Conservation (phyloP, 2,329 filamentous ascomycete species). For the Cladosporium sp. region DNA sequence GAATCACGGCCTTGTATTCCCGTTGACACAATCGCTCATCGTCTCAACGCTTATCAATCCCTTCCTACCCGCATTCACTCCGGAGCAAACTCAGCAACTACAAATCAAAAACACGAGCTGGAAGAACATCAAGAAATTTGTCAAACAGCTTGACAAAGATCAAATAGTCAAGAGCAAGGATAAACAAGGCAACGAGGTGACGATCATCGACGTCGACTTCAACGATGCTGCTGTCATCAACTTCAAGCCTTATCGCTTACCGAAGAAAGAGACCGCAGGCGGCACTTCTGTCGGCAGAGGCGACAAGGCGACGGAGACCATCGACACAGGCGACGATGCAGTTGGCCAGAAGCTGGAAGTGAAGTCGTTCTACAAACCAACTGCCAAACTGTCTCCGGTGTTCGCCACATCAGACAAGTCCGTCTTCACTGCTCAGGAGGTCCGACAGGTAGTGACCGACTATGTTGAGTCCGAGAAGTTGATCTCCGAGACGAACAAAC, state of each 20-base stretch:
- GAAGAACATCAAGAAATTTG: constrained; percentile 67
- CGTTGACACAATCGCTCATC: constrained; percentile 59
- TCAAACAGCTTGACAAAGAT: constrained; percentile 63
- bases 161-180: constrained; percentile 62
- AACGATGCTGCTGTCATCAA: constrained; percentile 48
- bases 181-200: constrained; percentile 58
- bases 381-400: constrained; percentile 53
- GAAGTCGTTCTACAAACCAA: constrained; percentile 53
- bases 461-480: constrained; percentile 58
- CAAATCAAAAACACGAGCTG: constrained; percentile 68
- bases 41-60: constrained; percentile 64
- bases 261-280: constrained; percentile 50
- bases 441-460: constrained; percentile 53
- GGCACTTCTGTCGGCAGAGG: constrained; percentile 34
- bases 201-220: constrained; percentile 64
- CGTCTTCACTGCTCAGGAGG: constrained; percentile 57
- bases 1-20: constrained; percentile 56
- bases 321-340: constrained; percentile 36
- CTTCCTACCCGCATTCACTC: constrained; percentile 57
- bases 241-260: constrained; percentile 61
- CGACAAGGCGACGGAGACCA: constrained; percentile 35
- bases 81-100: constrained; percentile 53
- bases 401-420: constrained; percentile 45
- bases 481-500: constrained; percentile 55
- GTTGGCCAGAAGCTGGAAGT: constrained; percentile 48